A percentile compares a stretch with the other conserved stretches of the same genome.
Evolutionary conservation across 345 rosid genomes (phyloP).

Genomic region (Gossypium ekmanianum): DNA sequence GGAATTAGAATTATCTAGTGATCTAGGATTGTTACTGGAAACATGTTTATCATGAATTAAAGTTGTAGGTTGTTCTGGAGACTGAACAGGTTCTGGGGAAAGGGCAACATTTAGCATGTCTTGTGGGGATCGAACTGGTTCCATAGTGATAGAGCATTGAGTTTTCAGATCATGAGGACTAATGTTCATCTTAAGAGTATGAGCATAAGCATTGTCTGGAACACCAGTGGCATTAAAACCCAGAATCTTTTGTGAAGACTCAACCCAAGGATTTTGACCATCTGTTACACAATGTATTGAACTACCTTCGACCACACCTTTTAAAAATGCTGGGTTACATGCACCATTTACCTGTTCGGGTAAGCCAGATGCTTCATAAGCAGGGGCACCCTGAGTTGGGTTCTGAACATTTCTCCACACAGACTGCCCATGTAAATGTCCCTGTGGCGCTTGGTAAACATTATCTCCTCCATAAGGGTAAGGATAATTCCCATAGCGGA

Average conservation of each 20-base stretch:
- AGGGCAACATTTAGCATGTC: constrained; percentile 28
- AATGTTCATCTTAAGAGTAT: constrained; percentile 25
- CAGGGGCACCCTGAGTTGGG: constrained; percentile 44
- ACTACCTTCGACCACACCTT: constrained; percentile 47
- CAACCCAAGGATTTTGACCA: constrained; percentile 45
- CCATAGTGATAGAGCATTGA: constrained; percentile 27
- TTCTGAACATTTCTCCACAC: constrained; percentile 65
- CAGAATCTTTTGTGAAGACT: constrained; percentile 44
- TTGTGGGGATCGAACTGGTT: constrained; percentile 29
- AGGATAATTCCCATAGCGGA: constrained; percentile 52
- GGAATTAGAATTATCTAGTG: constrained; percentile 12
- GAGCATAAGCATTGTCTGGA: constrained; percentile 44
- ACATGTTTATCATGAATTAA: constrained; percentile 20
- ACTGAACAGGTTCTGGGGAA: constrained; percentile 28
- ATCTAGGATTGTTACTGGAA: constrained; percentile 20
- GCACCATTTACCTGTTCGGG: constrained; percentile 50
- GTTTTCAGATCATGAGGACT: constrained; percentile 34
- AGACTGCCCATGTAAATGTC: constrained; percentile 46
- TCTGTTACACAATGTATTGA: constrained; percentile 42
- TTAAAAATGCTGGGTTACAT: constrained; percentile 40
- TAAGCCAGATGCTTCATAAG: constrained; percentile 43
- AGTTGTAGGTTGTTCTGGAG: constrained; percentile 29
- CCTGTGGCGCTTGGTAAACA: constrained; percentile 46
- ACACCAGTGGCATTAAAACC: constrained; percentile 50
- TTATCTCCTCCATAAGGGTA: constrained; percentile 58